These are phyloP conservation scores for Dioszegia aurantiaca DNA, from an alignment of 768 basidiomycete species.

Conservation along the genomic window DNA sequence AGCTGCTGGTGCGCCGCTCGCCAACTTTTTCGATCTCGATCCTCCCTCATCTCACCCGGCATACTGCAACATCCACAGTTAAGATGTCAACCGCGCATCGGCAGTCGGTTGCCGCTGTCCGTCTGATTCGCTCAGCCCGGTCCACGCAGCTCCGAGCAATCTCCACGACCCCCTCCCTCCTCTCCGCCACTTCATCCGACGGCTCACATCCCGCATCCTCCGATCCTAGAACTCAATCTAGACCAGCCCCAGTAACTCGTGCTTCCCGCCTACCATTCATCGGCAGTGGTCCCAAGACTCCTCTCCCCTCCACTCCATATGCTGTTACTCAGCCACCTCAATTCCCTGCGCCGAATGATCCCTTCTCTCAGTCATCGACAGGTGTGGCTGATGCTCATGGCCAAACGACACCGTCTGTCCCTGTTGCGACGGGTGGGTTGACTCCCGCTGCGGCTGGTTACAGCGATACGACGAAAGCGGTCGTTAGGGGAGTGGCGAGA, in stretches of 20 bases:
- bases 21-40: neutral
- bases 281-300: neutral
- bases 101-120: neutral
- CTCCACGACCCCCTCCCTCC: neutral
- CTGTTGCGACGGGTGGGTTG: neutral
- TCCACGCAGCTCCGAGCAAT: neutral
- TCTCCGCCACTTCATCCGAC: neutral
- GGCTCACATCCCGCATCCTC: constrained; percentile 1
- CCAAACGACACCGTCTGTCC: neutral
- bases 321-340: constrained; percentile 30
- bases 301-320: constrained; percentile 18
- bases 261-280: constrained; percentile 10
- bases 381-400: neutral
- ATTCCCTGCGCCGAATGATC: constrained; percentile 46
- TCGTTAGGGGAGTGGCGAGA: constrained; percentile 51
- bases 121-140: neutral
- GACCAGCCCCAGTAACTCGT: constrained; percentile 1
- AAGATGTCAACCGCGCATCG: constrained; percentile 2
- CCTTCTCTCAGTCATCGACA: constrained; percentile 25
- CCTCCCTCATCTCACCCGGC: neutral
- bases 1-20: too few species aligned
- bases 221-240: constrained; percentile 1
- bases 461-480: constrained; percentile 36
- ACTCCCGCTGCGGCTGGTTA: constrained; percentile 22
- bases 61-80: neutral